These are phyloP conservation scores for Morella rubra DNA, from an alignment of 306 rosid species.

Conservation along the genomic window DNA sequence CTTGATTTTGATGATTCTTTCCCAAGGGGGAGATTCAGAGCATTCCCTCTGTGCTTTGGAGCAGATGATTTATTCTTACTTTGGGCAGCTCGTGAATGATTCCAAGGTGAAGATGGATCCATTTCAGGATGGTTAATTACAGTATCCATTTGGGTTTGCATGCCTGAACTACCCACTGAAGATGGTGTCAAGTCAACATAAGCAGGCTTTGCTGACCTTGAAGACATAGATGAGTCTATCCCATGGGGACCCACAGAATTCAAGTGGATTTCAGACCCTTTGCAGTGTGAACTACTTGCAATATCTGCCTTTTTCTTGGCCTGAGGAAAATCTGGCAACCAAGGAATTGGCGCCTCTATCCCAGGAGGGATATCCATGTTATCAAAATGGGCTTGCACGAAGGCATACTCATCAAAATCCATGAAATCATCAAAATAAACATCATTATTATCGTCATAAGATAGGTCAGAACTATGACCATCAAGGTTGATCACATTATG, in stretches of 20 bases:
- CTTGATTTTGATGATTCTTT: constrained; percentile 42
- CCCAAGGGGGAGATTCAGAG: constrained; percentile 40
- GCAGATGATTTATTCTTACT: constrained; percentile 38
- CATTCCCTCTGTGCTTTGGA: constrained; percentile 32
- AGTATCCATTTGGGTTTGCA: constrained; percentile 29
- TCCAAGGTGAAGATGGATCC: constrained; percentile 27
- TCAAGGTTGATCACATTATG: constrained; percentile 50
- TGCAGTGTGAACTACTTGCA: constrained; percentile 38
- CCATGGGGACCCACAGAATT: constrained; percentile 24
- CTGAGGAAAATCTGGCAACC: constrained; percentile 43
- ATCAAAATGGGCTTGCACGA: constrained; percentile 67
- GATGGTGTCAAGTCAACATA: constrained; percentile 23
- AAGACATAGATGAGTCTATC: constrained; percentile 22
- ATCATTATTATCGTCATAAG: constrained; percentile 47
- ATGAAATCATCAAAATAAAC: constrained; percentile 43
- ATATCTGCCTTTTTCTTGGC: constrained; percentile 22
- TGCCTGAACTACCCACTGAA: constrained; percentile 32
- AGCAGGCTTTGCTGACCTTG: constrained; percentile 33
- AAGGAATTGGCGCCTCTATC: constrained; percentile 78
- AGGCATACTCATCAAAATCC: constrained; percentile 55
- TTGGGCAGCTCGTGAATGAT: constrained; percentile 32
- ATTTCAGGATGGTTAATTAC: constrained; percentile 27
- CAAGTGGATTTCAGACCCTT: constrained; percentile 28
- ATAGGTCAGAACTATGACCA: constrained; percentile 49
- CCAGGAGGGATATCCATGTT: constrained; percentile 66